A percentile compares a stretch with the other conserved stretches of the same genome.
These are phyloP conservation scores for Ricinus communis DNA, from an alignment of 345 rosid genomes.

Conservation along the genomic window DNA sequence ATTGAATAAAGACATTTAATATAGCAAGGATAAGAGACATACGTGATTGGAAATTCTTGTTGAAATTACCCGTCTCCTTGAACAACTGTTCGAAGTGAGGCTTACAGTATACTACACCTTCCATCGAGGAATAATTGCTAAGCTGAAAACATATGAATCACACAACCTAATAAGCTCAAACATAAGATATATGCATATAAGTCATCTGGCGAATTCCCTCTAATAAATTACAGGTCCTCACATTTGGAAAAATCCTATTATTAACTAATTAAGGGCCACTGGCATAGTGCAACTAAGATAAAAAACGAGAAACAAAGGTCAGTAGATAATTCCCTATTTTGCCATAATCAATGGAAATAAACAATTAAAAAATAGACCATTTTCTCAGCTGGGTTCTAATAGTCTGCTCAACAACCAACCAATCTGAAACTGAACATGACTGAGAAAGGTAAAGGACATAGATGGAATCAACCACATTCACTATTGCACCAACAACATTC, in stretches of 20 bases:
- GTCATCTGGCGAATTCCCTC: neutral
- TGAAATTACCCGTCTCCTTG: conserved; percentile 89
- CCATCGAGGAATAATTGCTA: conserved; percentile 96
- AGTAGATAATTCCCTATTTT: neutral
- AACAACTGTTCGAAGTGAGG: conserved; percentile 98
- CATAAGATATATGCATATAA: neutral
- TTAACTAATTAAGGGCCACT: neutral
- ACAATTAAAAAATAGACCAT: neutral
- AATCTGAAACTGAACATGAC: neutral
- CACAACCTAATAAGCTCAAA: conserved; percentile 17
- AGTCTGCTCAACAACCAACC: neutral
- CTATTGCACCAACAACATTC: neutral
- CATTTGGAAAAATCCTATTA: neutral
- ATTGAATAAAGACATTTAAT: conserved; percentile 10
- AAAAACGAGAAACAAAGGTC: neutral
- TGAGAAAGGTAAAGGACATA: neutral
- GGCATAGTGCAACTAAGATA: neutral
- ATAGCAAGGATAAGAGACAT: conserved; percentile 30
- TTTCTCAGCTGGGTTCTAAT: neutral
- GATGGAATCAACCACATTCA: neutral
- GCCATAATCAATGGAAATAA: neutral
- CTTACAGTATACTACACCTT: conserved; percentile 91
- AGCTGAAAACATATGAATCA: conserved; percentile 51
- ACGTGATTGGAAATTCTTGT: conserved; percentile 94
- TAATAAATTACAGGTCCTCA: neutral